Evolutionary conservation across 305 asterid genomes (phyloP), one percentile per base, ranked within the genome.

Genomic region (Solanum hybrid): DNA sequence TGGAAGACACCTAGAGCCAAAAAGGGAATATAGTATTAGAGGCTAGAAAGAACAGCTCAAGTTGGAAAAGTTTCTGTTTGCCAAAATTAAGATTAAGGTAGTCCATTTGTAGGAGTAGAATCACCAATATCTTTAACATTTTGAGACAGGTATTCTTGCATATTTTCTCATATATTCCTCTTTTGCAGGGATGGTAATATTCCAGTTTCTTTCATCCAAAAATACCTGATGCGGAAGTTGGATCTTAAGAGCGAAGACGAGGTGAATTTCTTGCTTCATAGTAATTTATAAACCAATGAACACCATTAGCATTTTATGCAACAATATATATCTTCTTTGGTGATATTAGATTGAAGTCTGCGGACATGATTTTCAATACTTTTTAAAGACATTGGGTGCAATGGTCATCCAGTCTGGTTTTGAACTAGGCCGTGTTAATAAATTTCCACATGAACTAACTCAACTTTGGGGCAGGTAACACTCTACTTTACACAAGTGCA

Each of bases 141-240:
- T 85, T 12, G 29, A 31, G 46, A 60, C 51, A 22, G 31, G 88
- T 56, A 32, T 85, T 60, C 51, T 38, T 85, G 56, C 36, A 76
- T 22, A 66, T 82, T 78, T 35, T 40, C 37, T 89, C 36, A 71
- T 79, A 81, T 79, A 75, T 79, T 89, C 89, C 60, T 72, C 91
- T 90, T 89, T 89, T 73, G 91, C 96, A 97, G 99, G 93, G 99
- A 97, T 89, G 98, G 98, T 76, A 92, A 91, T 60, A 92, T 96
- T 89, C 95, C 98, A 9, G 94, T 96, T 92, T 96, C 97, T 60
- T 94, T 90, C 84, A 93, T 97, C 92, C 98, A 94, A 40, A 96
- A 96, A 92, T 97, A 96, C 94, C 94, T 97, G 91, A 92, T 89
- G 93, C 91, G 92, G 94, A 97, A 97, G 91, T 93, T 97, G 90